Conservation (phyloP, 2,329 filamentous ascomycete species). For the Aspergillus sp. region DNA sequence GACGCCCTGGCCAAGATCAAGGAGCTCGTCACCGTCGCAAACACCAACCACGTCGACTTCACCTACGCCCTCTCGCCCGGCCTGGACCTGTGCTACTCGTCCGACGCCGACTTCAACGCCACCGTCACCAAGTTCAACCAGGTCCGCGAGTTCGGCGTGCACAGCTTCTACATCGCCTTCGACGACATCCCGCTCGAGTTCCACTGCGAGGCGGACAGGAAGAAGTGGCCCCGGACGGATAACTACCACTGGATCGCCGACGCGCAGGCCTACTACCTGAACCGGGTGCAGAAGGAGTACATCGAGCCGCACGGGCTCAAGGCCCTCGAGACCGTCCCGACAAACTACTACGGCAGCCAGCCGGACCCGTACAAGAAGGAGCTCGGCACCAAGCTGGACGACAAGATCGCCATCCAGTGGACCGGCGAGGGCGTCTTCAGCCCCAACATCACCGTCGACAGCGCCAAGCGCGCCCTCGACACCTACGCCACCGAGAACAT, state of each 20-base stretch:
- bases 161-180: conserved; percentile 13
- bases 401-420: conserved; percentile 17
- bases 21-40: conserved; percentile 11
- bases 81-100: conserved; percentile 11
- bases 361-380: conserved; percentile 12
- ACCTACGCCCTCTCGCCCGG: conserved; percentile 14
- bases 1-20: conserved; percentile 9
- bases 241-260: conserved; percentile 11
- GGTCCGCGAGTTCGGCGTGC: conserved; percentile 10
- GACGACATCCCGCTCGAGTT: conserved; percentile 11
- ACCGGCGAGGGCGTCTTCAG: conserved; percentile 17
- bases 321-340: conserved; percentile 12
- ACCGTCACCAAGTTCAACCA: conserved; percentile 13
- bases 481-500: conserved; percentile 15
- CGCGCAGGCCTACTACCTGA: conserved; percentile 12
- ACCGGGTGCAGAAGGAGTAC: conserved; percentile 12
- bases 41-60: conserved; percentile 13
- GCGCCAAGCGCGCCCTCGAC: conserved; percentile 7
- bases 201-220: conserved; percentile 13
- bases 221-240: conserved; percentile 8
- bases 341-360: conserved; percentile 12
- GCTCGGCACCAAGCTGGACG: conserved; percentile 13
- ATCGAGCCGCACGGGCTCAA: conserved; percentile 9
- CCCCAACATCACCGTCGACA: conserved; percentile 11
- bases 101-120: conserved; percentile 11